Evolutionary conservation across 768 basidiomycete genomes (phyloP).

Genomic region (Austroboletus eburneus): DNA sequence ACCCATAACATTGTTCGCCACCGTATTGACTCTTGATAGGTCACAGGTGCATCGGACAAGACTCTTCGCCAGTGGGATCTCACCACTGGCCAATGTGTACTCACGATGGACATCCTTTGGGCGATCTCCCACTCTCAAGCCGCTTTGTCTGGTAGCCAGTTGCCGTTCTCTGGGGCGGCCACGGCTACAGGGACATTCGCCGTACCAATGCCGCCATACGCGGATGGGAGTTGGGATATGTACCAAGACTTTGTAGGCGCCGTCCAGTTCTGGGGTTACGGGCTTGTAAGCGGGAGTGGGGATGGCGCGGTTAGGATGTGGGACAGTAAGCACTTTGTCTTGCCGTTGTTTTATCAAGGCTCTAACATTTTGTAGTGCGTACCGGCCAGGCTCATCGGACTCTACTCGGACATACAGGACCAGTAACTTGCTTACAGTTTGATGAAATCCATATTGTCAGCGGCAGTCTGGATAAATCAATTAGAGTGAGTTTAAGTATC

Average conservation of each 20-base stretch:
- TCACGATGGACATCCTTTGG: slow-evolving; percentile 99
- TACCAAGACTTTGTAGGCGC: slow-evolving; percentile 97
- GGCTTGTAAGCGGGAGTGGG: slow-evolving; percentile 92
- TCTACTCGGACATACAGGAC: slow-evolving; percentile 85
- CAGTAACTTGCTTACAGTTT: slow-evolving; percentile 93
- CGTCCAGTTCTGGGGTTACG: slow-evolving; percentile 98
- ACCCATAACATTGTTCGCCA: neutral
- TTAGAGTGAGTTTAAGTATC: slow-evolving; percentile 55
- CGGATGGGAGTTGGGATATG: slow-evolving; percentile 91
- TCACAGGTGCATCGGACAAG: slow-evolving; percentile 97
- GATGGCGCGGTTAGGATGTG: slow-evolving; percentile 99
- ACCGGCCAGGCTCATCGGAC: slow-evolving; percentile 97
- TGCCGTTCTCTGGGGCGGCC: slow-evolving; percentile 49
- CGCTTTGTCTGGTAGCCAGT: slow-evolving; percentile 35
- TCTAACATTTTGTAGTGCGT: slow-evolving; percentile 61
- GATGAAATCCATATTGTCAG: slow-evolving; percentile 93
- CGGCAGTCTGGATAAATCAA: slow-evolving; percentile 90
- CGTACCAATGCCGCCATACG: slow-evolving; percentile 80
- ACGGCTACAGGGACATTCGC: slow-evolving; percentile 65
- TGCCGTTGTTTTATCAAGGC: neutral
- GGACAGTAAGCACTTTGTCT: slow-evolving; percentile 71
- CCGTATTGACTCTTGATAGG: slow-evolving; percentile 44
- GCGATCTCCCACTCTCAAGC: slow-evolving; percentile 87
- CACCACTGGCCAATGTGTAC: slow-evolving; percentile 93
- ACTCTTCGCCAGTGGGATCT: slow-evolving; percentile 99